Base-by-base conservation (phyloP, 352 stramenopile species). In the Phytophthora sojae region DNA sequence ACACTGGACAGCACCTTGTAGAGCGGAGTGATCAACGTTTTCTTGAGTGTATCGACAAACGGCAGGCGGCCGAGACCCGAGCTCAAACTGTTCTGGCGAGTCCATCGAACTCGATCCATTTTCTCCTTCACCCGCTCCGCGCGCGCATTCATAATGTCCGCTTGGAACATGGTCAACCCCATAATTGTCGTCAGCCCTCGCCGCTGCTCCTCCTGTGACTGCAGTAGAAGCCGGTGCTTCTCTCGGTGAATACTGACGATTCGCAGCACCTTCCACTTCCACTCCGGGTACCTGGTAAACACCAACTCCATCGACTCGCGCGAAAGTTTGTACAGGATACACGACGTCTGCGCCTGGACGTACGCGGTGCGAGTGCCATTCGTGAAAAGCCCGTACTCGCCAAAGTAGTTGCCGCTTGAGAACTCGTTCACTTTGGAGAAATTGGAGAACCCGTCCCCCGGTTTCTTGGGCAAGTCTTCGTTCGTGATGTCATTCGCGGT, bases 251-350 rank as follows among this genome's bases (percentile, higher is more conserved):
- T 77, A 9, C 69, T 89, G 15, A 82, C 79, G 37, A 94, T 90
- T 2, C 80, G 72, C 39, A 93, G 64, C 0, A 93, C 87, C 57
- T 88, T 93, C 4, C 76, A 49, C 49, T 93, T 93, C 87, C 83
- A 91, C 5, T 79, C 68, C 1, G 82, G 85, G 35, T 93, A 90
- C 7, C 82, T 73, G 15, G 88, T 76, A 62, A 93, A 93, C 0
- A 92, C 83, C 2, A 88, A 54, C 47, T 93, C 82, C 3, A 93
- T 71, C n/a, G 85, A 90, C 12, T 84, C 30, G 4, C 83, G 74
- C 5, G 85, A 93, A 0, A 93, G 54, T 8, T 60, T 73, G 67
- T 90, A 91, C 9, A 93, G 69, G 26, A 90, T 87, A 26, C 85
- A 93, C 0, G 85, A 91, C 4, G 80, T 83, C 12, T 71, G 75